Evolutionary conservation across 768 basidiomycete species (phyloP).

Genomic region (Naganishia kalamii): DNA sequence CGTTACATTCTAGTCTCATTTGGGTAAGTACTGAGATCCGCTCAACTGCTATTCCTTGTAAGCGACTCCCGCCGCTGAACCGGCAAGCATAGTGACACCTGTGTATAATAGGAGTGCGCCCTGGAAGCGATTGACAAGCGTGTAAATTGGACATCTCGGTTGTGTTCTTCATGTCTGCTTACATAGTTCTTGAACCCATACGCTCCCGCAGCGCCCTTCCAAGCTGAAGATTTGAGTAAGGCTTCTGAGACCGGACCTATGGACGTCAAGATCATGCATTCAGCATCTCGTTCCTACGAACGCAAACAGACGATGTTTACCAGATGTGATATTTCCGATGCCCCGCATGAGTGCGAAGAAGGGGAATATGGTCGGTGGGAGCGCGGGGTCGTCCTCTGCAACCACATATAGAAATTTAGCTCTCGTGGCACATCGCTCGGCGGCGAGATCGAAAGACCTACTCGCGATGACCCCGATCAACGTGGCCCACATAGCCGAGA

Average conservation of each 20-base stretch:
- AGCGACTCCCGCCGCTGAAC: constrained; percentile 2
- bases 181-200: constrained; percentile 41
- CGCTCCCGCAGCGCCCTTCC: constrained; percentile 31
- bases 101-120: constrained; percentile 34
- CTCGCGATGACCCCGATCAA: constrained; percentile 34
- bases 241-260: constrained; percentile 37
- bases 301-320: too few relatives aligned
- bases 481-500: constrained; percentile 34
- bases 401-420: neutral
- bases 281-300: too few relatives aligned
- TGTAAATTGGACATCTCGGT: neutral
- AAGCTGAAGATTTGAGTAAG: constrained; percentile 28
- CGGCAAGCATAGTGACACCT: constrained; percentile 31
- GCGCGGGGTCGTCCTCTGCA: constrained; percentile 33
- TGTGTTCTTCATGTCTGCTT: neutral
- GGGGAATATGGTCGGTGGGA: constrained; percentile 31
- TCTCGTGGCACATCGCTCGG: too few relatives aligned
- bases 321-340: constrained; percentile 38
- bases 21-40: too few relatives aligned
- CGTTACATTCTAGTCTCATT: too few relatives aligned
- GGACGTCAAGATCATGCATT: neutral
- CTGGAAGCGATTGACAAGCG: neutral
- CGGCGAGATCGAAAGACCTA: constrained; percentile 21
- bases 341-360: constrained; percentile 35
- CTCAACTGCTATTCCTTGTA: constrained; percentile 3